Evolutionary conservation across 179 eudicot genomes (phyloP).

Genomic region (Beta corolliflora): DNA sequence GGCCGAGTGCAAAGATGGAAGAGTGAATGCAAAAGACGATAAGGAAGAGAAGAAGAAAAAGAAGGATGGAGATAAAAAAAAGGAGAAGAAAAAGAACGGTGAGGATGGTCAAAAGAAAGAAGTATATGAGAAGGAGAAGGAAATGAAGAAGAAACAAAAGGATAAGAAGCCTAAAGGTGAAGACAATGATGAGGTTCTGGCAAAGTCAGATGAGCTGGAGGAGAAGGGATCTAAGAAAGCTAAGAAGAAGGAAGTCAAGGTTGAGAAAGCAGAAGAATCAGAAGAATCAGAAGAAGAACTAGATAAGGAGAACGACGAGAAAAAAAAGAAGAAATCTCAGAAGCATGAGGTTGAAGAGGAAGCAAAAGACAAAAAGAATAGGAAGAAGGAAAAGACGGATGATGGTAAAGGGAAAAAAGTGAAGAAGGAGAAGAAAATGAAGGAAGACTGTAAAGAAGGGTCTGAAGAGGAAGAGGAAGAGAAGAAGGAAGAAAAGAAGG

Average conservation of each 20-base stretch:
- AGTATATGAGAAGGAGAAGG: slow-evolving; percentile 20
- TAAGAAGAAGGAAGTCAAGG: slow-evolving; percentile 20
- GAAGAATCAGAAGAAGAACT: slow-evolving; percentile 18
- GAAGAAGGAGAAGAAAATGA: slow-evolving; percentile 1
- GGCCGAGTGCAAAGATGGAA: slow-evolving; percentile 29
- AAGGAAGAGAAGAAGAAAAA: slow-evolving; percentile 27
- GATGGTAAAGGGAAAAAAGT: slow-evolving; percentile 27
- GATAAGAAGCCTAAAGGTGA: slow-evolving; percentile 26
- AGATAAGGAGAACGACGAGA: slow-evolving; percentile 26
- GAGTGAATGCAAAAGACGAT: slow-evolving; percentile 9
- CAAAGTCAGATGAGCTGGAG: slow-evolving; percentile 23
- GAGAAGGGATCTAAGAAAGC: slow-evolving; percentile 17
- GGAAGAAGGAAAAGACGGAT: slow-evolving; percentile 21
- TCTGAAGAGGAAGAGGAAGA: slow-evolving; percentile 27
- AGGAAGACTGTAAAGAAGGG: slow-evolving; percentile 21
- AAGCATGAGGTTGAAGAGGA: slow-evolving; percentile 16
- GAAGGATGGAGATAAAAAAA: slow-evolving; percentile 14
- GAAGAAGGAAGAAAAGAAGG: slow-evolving; percentile 21
- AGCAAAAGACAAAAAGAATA: slow-evolving; percentile 21
- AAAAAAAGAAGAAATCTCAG: slow-evolving; percentile 26
- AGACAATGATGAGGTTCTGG: slow-evolving; percentile 16
- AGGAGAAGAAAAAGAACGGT: slow-evolving; percentile 25
- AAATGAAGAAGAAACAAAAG: slow-evolving; percentile 28
- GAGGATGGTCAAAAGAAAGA: slow-evolving; percentile 27
- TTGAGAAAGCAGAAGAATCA: slow-evolving; percentile 20